Evolutionary conservation across 1,284 basidiomycete species (phyloP).

Genomic region (Malassezia nana): DNA sequence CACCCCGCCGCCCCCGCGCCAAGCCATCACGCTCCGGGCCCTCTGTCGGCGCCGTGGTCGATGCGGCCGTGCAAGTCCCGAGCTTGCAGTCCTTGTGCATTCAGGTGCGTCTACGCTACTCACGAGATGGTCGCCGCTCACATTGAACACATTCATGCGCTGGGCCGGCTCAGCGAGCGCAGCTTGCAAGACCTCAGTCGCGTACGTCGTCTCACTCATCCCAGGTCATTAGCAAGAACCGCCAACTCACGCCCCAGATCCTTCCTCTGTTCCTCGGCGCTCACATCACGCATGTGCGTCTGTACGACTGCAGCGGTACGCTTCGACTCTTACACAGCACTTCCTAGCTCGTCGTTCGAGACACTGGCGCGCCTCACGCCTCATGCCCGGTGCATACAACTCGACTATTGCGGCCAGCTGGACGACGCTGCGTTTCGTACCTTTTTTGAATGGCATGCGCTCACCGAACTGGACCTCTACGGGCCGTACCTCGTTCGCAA

Average conservation of each 20-base stretch:
- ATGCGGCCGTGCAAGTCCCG: conserved; percentile 51
- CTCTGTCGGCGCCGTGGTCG: conserved; percentile 1
- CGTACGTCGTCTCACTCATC: conserved; percentile 1
- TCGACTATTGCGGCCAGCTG: conserved; percentile 80
- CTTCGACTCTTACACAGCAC: conserved; percentile 6
- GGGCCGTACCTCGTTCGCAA: conserved; percentile 77
- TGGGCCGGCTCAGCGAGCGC: conserved; percentile 68
- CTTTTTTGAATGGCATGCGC: conserved; percentile 57
- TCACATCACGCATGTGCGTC: conserved; percentile 59
- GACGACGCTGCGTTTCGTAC: conserved; percentile 60
- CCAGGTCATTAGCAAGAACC: conserved; percentile 73
- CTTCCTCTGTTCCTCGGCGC: conserved; percentile 72
- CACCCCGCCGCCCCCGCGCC: not conserved
- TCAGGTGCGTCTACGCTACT: conserved; percentile 39
- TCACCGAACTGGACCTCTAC: conserved; percentile 67
- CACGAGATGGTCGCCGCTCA: conserved; percentile 67
- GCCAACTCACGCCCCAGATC: conserved; percentile 66
- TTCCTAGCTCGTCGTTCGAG: conserved; percentile 30
- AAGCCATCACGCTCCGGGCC: not conserved
- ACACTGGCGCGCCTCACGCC: conserved; percentile 36
- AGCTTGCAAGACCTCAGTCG: conserved; percentile 42
- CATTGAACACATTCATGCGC: conserved; percentile 78
- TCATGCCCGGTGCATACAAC: conserved; percentile 50
- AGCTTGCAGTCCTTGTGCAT: conserved; percentile 69
- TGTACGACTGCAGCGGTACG: conserved; percentile 71